A percentile compares a stretch with the other conserved stretches of the same genome.
Conservation (phyloP, 2,329 filamentous ascomycete species). For the Cercospora sp. region DNA sequence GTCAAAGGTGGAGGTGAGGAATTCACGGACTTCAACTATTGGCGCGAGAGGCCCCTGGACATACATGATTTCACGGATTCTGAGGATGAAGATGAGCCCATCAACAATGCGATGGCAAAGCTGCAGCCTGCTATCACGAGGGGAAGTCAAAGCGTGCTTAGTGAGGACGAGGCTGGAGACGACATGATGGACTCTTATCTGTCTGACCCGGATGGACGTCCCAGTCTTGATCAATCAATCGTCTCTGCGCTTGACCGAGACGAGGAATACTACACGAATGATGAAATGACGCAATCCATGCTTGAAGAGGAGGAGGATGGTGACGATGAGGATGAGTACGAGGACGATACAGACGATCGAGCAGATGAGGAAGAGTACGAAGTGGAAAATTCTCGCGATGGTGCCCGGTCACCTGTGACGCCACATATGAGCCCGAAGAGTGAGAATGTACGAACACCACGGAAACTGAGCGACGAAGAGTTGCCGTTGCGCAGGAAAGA, state of each 20-base stretch:
- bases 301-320: constrained; percentile 33
- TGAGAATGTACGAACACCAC: constrained; percentile 8
- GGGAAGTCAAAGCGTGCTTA: constrained; percentile 29
- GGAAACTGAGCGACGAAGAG: background rate
- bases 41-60: constrained; percentile 81
- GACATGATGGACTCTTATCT: constrained; percentile 26
- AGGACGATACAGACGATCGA: constrained; percentile 16
- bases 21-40: constrained; percentile 96
- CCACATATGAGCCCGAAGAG: constrained; percentile 11
- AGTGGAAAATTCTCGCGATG: constrained; percentile 18
- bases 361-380: constrained; percentile 22
- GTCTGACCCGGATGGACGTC: constrained; percentile 20
- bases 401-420: constrained; percentile 19
- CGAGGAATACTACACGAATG: constrained; percentile 13
- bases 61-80: constrained; percentile 86
- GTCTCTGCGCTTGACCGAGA: constrained; percentile 23
- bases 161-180: constrained; percentile 38
- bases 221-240: constrained; percentile 28
- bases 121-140: constrained; percentile 18
- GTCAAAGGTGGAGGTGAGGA: constrained; percentile 89
- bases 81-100: constrained; percentile 57
- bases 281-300: constrained; percentile 22
- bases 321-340: constrained; percentile 24
- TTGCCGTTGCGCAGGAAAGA: background rate
- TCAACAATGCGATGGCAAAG: constrained; percentile 17